Evolutionary conservation across 257 asterid genomes (phyloP).

Genomic region (Ocimum tenuiflorum): DNA sequence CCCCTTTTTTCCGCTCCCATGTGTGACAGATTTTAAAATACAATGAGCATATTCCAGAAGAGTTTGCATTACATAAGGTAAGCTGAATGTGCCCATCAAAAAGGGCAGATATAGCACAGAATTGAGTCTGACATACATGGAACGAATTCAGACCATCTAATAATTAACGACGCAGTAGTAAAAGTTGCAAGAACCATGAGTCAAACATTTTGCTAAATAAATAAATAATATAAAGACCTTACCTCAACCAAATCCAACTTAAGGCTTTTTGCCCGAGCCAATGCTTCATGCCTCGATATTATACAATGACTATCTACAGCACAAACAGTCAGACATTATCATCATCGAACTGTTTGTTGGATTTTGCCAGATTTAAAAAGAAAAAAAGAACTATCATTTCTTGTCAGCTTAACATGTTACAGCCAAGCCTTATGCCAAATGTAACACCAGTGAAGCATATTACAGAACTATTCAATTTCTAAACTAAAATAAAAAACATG

Average conservation of each 20-base stretch:
- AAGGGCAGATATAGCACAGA: not conserved
- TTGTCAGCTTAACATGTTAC: not conserved
- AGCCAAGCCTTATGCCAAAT: not conserved
- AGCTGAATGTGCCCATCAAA: not conserved
- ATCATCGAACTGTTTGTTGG: not conserved
- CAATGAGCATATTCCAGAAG: not conserved
- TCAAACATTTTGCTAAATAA: not conserved
- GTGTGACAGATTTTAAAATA: not conserved
- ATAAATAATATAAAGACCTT: constrained; percentile 1
- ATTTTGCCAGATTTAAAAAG: not conserved
- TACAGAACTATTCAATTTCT: not conserved
- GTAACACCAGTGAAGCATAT: not conserved
- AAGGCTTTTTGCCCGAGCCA: constrained; percentile 46
- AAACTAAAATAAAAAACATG: constrained; percentile 4
- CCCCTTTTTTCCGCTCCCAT: not conserved
- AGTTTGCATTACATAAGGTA: not conserved
- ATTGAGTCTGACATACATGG: not conserved
- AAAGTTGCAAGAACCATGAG: not conserved
- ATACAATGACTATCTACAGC: constrained; percentile 48
- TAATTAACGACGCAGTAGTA: not conserved
- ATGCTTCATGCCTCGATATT: constrained; percentile 46
- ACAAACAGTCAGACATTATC: constrained; percentile 7
- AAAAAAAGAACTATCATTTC: not conserved
- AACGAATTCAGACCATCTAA: constrained; percentile 2
- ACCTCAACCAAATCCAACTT: constrained; percentile 89